phyloP scores from a whole-genome alignment of 108 stramenopile genomes.

The Ochromonas danica region DNA sequence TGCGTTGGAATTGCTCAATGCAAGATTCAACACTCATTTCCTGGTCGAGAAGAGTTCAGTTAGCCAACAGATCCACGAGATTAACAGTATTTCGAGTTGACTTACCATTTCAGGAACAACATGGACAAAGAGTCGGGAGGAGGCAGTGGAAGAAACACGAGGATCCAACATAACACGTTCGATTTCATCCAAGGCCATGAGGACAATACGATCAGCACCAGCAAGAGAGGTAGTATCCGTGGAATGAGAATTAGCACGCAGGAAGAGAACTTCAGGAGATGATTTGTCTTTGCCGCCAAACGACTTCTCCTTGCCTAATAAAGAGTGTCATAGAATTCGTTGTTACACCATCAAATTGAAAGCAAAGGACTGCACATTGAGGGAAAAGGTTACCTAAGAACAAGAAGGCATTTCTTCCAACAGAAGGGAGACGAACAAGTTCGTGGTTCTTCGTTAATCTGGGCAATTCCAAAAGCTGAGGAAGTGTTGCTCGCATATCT shows the following conservation, averaged over 20 bases:
- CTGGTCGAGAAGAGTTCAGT: too few species aligned
- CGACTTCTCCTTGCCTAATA: too few species aligned
- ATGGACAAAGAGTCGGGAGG: constrained; percentile 87
- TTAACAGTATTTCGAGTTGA: too few species aligned
- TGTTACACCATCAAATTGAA: too few species aligned
- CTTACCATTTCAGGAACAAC: constrained; percentile 75
- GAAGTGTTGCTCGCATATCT: constrained; percentile 94
- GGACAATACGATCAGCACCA: constrained; percentile 71
- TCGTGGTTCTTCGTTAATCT: constrained; percentile 75
- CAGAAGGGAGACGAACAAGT: constrained; percentile 75
- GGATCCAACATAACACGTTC: constrained; percentile 87
- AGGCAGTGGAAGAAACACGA: constrained; percentile 75
- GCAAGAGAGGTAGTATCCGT: constrained; percentile 35
- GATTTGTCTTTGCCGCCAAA: background rate
- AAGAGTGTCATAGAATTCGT: too few species aligned
- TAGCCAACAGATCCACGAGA: too few species aligned
- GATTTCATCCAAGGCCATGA: constrained; percentile 88
- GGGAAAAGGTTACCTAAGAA: constrained; percentile 7
- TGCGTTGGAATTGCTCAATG: constrained; percentile 62
- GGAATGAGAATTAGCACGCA: background rate
- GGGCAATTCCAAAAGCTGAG: constrained; percentile 82
- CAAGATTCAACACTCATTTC: constrained; percentile 64
- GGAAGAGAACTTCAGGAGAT: background rate
- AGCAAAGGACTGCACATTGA: too few species aligned
- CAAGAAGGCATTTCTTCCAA: constrained; percentile 74